Evolutionary conservation across 164 flowering plant species (phyloP).

Genomic region (Sedum album): DNA sequence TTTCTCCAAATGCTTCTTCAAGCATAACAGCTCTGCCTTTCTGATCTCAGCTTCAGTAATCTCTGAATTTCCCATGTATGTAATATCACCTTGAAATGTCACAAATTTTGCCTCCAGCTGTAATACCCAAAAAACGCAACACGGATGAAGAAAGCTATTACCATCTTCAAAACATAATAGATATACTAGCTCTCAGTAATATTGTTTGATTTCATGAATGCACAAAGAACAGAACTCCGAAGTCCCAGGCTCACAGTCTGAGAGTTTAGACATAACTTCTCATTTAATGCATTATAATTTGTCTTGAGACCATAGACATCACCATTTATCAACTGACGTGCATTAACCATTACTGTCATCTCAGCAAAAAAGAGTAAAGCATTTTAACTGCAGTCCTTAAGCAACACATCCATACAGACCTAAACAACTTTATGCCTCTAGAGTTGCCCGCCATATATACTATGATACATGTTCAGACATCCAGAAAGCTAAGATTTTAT

Average conservation of each 20-base stretch:
- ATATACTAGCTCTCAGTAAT: background rate
- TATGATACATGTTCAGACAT: background rate
- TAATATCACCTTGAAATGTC: slow-evolving; percentile 28
- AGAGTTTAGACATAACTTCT: too few relatives aligned
- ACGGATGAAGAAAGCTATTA: background rate
- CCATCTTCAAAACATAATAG: background rate
- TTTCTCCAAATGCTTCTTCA: slow-evolving; percentile 33
- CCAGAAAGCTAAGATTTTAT: background rate
- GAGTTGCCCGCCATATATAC: background rate
- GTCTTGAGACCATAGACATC: background rate
- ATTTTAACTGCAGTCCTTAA: too few relatives aligned
- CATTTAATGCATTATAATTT: too few relatives aligned
- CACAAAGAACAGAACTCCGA: background rate
- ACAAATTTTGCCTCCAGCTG: slow-evolving; percentile 36
- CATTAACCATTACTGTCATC: background rate
- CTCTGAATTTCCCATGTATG: slow-evolving; percentile 20
- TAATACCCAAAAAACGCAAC: slow-evolving; percentile 4
- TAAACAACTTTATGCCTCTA: background rate
- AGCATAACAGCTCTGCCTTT: slow-evolving; percentile 28
- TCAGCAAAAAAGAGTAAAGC: background rate
- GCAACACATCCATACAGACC: too few relatives aligned
- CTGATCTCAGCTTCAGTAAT: slow-evolving; percentile 38
- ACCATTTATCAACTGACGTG: background rate
- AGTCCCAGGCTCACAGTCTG: background rate
- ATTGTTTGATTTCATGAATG: background rate